A percentile compares a stretch with the other conserved stretches of the same genome.
phyloP scores from a whole-genome alignment of 1,139 yeast species.

The Nakaseomyces kungkrabaensis region DNA sequence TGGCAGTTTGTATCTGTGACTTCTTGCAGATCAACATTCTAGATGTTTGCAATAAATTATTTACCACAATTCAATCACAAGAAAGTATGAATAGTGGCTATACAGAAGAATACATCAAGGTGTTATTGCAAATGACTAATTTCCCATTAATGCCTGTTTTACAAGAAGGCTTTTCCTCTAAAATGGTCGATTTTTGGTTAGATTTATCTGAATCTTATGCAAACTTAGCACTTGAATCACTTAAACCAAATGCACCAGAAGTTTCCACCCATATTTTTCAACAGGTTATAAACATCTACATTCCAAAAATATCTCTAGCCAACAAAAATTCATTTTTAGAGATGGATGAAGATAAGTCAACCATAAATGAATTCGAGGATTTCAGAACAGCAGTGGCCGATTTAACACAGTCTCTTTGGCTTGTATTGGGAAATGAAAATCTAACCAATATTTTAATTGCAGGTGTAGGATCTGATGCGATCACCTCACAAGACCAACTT shows the following conservation, averaged over 20 bases:
- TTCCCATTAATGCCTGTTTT: slow-evolving; percentile 51
- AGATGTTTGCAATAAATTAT: slow-evolving; percentile 38
- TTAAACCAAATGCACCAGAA: slow-evolving; percentile 20
- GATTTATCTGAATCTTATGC: slow-evolving; percentile 51
- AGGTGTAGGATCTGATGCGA: slow-evolving; percentile 32
- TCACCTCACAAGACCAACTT: slow-evolving; percentile 28
- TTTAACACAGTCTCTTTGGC: slow-evolving; percentile 58
- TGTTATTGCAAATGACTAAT: slow-evolving; percentile 49
- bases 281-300: slow-evolving; percentile 26
- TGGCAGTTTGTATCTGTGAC: slow-evolving; percentile 43
- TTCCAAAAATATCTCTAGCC: slow-evolving; percentile 26
- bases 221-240: slow-evolving; percentile 21
- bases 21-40: slow-evolving; percentile 46
- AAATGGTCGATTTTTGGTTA: slow-evolving; percentile 72
- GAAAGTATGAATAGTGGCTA: slow-evolving; percentile 17
- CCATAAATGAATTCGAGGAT: slow-evolving; percentile 45
- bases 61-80: slow-evolving; percentile 27
- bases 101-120: slow-evolving; percentile 35
- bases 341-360: slow-evolving; percentile 23
- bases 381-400: slow-evolving; percentile 71
- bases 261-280: slow-evolving; percentile 25
- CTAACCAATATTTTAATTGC: slow-evolving; percentile 40
- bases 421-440: slow-evolving; percentile 49
- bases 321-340: slow-evolving; percentile 26
- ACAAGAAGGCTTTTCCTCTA: slow-evolving; percentile 61